These are phyloP conservation scores for Alternaria sp. DNA, from an alignment of 2,329 filamentous ascomycete genomes.

Conservation along the genomic window DNA sequence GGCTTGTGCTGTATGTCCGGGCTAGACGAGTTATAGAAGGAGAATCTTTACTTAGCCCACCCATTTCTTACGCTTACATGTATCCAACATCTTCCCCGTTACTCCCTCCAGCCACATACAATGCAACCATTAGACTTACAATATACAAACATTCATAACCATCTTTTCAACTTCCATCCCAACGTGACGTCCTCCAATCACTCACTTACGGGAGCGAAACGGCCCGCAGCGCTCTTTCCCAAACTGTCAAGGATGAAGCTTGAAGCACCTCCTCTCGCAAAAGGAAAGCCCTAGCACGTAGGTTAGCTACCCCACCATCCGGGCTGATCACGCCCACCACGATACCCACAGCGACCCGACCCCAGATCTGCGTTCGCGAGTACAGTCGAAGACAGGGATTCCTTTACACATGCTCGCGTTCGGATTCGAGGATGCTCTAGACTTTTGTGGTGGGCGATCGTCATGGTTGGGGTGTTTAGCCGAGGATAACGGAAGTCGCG, in stretches of 20 bases:
- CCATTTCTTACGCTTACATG: not conserved
- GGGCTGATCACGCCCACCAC: not conserved
- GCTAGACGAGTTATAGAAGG: slow-evolving; percentile 6
- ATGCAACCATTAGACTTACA: not conserved
- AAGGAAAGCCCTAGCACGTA: not conserved
- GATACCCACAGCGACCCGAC: not conserved
- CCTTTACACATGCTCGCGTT: not conserved
- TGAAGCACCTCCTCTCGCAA: slow-evolving; percentile 1
- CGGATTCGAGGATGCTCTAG: not conserved
- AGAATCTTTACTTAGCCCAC: not conserved
- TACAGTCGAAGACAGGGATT: not conserved
- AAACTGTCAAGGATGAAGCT: slow-evolving; percentile 12
- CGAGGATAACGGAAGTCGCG: not conserved
- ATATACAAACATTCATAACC: not conserved
- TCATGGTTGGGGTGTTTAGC: not conserved
- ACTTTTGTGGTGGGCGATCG: not conserved
- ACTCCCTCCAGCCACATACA: not conserved
- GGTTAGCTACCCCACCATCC: slow-evolving; percentile 2
- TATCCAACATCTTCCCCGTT: not conserved
- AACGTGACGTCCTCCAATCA: not conserved
- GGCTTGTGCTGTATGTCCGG: slow-evolving; percentile 30
- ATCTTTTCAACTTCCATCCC: not conserved
- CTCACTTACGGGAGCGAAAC: slow-evolving; percentile 9
- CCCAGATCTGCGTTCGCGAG: not conserved
- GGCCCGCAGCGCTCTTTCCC: slow-evolving; percentile 10